Evolutionary conservation across 306 rosid species (phyloP).

Genomic region (Cicer chorassanicum): DNA sequence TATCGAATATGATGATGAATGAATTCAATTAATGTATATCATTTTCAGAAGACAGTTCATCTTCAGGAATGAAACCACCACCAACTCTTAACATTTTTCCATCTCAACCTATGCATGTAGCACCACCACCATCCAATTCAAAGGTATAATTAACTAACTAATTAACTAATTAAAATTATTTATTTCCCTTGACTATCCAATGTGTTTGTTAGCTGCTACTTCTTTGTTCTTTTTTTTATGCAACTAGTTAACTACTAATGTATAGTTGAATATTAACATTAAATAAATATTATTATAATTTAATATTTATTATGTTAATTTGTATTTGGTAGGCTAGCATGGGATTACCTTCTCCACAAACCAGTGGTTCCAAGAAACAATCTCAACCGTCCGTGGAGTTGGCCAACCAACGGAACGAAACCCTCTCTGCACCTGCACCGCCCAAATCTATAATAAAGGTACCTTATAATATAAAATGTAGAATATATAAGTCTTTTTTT

Average conservation of each 20-base stretch:
- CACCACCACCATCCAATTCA: slow-evolving; percentile 63
- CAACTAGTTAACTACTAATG: background rate
- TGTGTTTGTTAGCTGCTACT: too few species aligned
- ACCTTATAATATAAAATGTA: background rate
- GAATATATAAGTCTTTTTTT: background rate
- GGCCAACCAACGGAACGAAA: slow-evolving; percentile 63
- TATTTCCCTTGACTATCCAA: too few species aligned
- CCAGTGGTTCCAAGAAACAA: slow-evolving; percentile 64
- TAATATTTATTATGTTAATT: background rate
- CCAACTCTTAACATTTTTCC: slow-evolving; percentile 98
- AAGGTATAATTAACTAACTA: slow-evolving; percentile 55
- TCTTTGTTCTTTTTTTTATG: too few species aligned
- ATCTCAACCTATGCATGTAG: slow-evolving; percentile 94
- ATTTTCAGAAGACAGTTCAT: slow-evolving; percentile 53
- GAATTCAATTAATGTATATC: background rate
- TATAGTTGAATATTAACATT: slow-evolving; percentile 14
- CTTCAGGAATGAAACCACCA: slow-evolving; percentile 84
- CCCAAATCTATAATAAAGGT: slow-evolving; percentile 59
- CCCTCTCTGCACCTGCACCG: slow-evolving; percentile 59
- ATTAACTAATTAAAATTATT: too few species aligned
- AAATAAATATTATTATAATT: background rate
- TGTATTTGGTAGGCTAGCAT: slow-evolving; percentile 51
- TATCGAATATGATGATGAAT: background rate
- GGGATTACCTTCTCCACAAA: slow-evolving; percentile 58
- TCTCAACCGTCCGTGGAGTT: slow-evolving; percentile 71